Conservation (phyloP, 2,329 filamentous ascomycete genomes). For the Ophiostoma sp. region DNA sequence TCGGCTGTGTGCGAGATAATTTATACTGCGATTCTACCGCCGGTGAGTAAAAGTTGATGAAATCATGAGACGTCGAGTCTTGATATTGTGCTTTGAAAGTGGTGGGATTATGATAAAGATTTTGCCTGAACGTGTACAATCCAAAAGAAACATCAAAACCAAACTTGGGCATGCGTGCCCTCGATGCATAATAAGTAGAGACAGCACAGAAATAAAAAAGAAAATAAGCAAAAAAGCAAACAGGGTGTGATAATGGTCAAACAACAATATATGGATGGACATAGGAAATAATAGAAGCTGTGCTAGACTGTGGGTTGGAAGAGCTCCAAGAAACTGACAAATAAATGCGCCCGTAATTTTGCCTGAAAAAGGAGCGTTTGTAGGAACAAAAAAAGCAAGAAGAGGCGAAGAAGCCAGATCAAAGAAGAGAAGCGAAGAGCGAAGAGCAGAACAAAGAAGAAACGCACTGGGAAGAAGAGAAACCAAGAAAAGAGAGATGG, state of each 20-base stretch:
- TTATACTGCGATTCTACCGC: background rate
- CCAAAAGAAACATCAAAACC: background rate
- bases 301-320: background rate
- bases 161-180: background rate
- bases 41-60: background rate
- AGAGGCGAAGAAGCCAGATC: background rate
- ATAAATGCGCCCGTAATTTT: background rate
- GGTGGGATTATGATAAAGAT: background rate
- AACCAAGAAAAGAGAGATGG: conserved; percentile 11
- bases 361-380: background rate
- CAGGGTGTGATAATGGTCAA: background rate
- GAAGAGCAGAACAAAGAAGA: background rate
- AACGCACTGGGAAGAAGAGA: background rate
- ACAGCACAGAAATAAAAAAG: background rate
- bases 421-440: background rate
- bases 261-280: conserved; percentile 13
- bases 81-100: background rate
- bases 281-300: conserved; percentile 6
- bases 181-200: background rate
- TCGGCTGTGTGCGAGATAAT: background rate
- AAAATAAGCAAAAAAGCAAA: conserved; percentile 11
- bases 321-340: background rate
- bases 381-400: background rate
- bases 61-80: background rate
- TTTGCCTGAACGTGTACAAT: conserved; percentile 2